Conservation (phyloP, 2,329 filamentous ascomycete genomes). For the Microcyclosporella mali region DNA sequence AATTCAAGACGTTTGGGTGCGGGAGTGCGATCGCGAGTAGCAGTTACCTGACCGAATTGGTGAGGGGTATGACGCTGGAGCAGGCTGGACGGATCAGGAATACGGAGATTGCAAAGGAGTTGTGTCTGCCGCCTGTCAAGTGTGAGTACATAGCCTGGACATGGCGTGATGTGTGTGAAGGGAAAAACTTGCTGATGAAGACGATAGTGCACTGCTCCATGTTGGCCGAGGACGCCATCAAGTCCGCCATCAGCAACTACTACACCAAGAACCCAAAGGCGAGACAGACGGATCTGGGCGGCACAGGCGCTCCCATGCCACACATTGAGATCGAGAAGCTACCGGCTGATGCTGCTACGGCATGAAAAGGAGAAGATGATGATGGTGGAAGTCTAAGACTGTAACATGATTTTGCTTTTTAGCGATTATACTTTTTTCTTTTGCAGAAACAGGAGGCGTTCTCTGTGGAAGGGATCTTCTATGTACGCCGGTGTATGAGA, state of each 20-base stretch:
- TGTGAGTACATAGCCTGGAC: conserved; percentile 48
- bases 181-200: conserved; percentile 4
- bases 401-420: no score
- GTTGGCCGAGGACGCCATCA: conserved; percentile 88
- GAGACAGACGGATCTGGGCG: conserved; percentile 67
- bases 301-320: conserved; percentile 64
- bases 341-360: conserved; percentile 5
- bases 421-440: no score
- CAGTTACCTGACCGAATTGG: conserved; percentile 89
- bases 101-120: conserved; percentile 95
- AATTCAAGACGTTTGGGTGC: conserved; percentile 97
- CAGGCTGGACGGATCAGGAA: conserved; percentile 91
- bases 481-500: no score
- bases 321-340: conserved; percentile 55
- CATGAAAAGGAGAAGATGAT: background rate
- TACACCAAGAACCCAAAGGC: conserved; percentile 82
- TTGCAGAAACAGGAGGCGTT: no score
- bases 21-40: conserved; percentile 91
- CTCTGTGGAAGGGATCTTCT: no score
- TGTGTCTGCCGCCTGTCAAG: conserved; percentile 83
- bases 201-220: conserved; percentile 77
- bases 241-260: conserved; percentile 84
- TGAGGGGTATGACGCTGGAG: conserved; percentile 92
- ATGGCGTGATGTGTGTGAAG: background rate
- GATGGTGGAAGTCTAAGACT: no score